phyloP scores from a whole-genome alignment of 2,329 filamentous ascomycete species.

The Xylariomycetidae sp. region DNA sequence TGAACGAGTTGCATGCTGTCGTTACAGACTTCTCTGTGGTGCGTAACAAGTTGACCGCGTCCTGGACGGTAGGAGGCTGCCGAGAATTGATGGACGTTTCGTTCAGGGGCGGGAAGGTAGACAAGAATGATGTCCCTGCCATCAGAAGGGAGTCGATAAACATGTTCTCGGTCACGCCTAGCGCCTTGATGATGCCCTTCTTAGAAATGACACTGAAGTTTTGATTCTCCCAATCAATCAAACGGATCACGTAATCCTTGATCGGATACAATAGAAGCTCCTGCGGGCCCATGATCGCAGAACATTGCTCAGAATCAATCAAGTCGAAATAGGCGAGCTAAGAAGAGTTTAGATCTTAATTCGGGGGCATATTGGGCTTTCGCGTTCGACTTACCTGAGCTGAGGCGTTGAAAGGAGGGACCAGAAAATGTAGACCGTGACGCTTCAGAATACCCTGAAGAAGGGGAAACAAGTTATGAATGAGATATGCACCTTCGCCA shows the following conservation, averaged over 20 bases:
- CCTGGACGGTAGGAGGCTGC: conserved; percentile 60
- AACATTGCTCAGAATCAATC: conserved; percentile 61
- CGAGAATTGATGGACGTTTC: conserved; percentile 50
- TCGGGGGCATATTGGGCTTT: neutral
- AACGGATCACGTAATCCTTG: conserved; percentile 65
- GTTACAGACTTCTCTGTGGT: conserved; percentile 66
- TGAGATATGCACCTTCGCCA: conserved; percentile 59
- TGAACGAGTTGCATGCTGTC: conserved; percentile 69
- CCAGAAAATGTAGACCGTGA: conserved; percentile 68
- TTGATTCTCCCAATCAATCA: conserved; percentile 64
- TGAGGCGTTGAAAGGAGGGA: conserved; percentile 82
- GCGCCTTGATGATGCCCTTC: conserved; percentile 63
- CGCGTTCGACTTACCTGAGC: conserved; percentile 65
- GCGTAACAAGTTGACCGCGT: conserved; percentile 75
- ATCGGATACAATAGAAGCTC: conserved; percentile 84
- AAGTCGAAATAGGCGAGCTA: conserved; percentile 76
- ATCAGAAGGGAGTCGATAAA: conserved; percentile 83
- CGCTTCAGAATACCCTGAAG: conserved; percentile 70
- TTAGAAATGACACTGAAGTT: conserved; percentile 61
- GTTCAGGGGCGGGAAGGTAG: conserved; percentile 72
- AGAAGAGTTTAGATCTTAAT: conserved; percentile 20
- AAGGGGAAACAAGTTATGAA: conserved; percentile 70
- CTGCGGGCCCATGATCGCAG: conserved; percentile 77
- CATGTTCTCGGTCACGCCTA: conserved; percentile 63
- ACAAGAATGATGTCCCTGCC: conserved; percentile 74